These are phyloP conservation scores for Jasminum sambac DNA, from an alignment of 257 asterid species.

Conservation along the genomic window DNA sequence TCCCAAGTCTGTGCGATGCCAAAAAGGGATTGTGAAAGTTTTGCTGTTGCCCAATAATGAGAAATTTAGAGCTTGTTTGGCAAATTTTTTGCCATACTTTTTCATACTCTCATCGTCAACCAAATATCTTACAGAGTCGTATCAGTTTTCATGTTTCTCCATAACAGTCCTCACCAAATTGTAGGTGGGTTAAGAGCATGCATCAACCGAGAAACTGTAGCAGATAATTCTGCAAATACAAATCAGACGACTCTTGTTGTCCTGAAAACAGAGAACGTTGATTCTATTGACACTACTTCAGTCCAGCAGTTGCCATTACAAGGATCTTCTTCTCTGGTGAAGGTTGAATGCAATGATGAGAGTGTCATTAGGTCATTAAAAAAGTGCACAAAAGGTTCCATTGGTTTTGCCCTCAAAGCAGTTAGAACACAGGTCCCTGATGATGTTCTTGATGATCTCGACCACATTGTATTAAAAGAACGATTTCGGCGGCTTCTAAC, in stretches of 20 bases:
- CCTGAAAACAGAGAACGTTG: constrained; percentile 24
- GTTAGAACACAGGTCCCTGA: constrained; percentile 34
- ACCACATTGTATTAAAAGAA: constrained; percentile 53
- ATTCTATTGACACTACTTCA: constrained; percentile 27
- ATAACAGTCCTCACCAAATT: constrained; percentile 14
- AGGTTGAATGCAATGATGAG: constrained; percentile 34
- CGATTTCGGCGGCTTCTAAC: constrained; percentile 52
- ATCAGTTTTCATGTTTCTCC: constrained; percentile 10
- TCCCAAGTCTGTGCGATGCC: constrained; percentile 1
- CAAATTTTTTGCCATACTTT: no score
- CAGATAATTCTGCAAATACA: constrained; percentile 15
- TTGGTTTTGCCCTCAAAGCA: constrained; percentile 26
- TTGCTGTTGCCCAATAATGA: background rate
- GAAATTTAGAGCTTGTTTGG: background rate
- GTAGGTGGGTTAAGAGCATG: constrained; percentile 32
- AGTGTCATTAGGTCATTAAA: constrained; percentile 25
- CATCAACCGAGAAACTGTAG: constrained; percentile 22
- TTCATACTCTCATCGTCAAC: no score
- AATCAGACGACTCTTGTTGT: constrained; percentile 19
- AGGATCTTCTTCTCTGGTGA: constrained; percentile 24
- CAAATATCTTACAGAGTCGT: no score
- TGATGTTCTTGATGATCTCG: constrained; percentile 54
- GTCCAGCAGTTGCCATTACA: constrained; percentile 9
- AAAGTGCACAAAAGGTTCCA: constrained; percentile 17
- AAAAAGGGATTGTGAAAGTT: background rate